Conservation (phyloP, 2,329 filamentous ascomycete genomes). For the Pyricularia sp. region DNA sequence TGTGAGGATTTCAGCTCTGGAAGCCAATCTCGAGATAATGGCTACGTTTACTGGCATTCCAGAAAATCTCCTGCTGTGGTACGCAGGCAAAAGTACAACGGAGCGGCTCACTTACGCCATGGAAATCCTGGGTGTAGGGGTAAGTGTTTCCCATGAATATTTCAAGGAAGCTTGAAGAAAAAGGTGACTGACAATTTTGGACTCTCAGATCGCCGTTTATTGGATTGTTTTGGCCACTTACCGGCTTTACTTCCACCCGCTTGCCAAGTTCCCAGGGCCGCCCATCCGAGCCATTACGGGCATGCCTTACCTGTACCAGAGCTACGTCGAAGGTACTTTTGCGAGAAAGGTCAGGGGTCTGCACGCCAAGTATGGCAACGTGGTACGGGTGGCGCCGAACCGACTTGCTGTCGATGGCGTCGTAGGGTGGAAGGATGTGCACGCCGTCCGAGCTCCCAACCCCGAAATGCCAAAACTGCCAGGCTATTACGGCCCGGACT, state of each 20-base stretch:
- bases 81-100: neutral
- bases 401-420: neutral
- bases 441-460: neutral
- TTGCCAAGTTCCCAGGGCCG: constrained; percentile 15
- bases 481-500: neutral
- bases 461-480: neutral
- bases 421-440: neutral
- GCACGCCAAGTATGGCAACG: neutral
- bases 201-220: neutral
- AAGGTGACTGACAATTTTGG: neutral
- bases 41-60: neutral
- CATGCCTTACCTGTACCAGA: neutral
- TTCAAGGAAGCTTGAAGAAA: too few relatives aligned
- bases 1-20: neutral
- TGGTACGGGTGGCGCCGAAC: neutral
- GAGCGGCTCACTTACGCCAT: neutral
- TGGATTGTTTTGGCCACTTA: constrained; percentile 9
- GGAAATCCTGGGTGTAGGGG: neutral
- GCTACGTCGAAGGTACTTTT: neutral
- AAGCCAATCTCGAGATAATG: neutral
- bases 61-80: neutral
- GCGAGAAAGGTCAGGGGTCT: neutral
- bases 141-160: neutral
- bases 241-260: constrained; percentile 15
- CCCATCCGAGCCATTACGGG: constrained; percentile 17